Base-by-base conservation (phyloP, 169 alveolate genomes). In the Plasmodium fragile region DNA sequence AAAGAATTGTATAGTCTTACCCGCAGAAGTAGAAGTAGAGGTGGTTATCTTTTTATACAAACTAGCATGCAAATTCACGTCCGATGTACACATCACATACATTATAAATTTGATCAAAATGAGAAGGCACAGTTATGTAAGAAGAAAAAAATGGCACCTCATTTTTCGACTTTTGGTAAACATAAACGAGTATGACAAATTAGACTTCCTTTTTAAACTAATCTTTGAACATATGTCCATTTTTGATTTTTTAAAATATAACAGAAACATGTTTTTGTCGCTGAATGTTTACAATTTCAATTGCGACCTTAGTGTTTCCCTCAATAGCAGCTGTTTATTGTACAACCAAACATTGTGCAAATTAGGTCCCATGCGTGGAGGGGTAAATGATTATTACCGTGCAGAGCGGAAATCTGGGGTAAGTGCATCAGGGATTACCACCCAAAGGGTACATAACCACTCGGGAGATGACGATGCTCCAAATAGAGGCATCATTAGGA, bases 11-110 rank as follows among this genome's bases (percentile, higher is more conserved):
- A 39, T 69, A 70, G 32, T 53, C 45, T 34, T 81, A 55, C 81
- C 92, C 6, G 34, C 43, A 34, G 93, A 84, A 73, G 32, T 84
- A 28, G 93, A 84, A 84, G 84, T 84, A 84, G 93, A 84, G 69
- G 65, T 84, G 52, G 7, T 84, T 8, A 71, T 84, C 32, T 84
- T 84, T 28, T 84, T 84, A 41, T 84, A 84, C 45, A 84, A 49
- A 73, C n/a, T 84, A 52, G 75, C 93, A 3, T 72, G 83, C 39
- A 72, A 73, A 73, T 73, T 73, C 41, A 84, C 93, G 22, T 84
- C 93, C 8, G 59, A 75, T 30, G 28, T 36, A 65, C 93, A 84
- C 41, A 73, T 73, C 59, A 75, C 22, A 6, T 18, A 75, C 28
- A 73, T 84, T 73, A 32, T 2, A 52, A 5, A 49, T 28, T 72